A percentile compares a stretch with the other conserved stretches of the same genome.
These are phyloP conservation scores for Dryas drummondii DNA, from an alignment of 306 rosid species.

Conservation along the genomic window DNA sequence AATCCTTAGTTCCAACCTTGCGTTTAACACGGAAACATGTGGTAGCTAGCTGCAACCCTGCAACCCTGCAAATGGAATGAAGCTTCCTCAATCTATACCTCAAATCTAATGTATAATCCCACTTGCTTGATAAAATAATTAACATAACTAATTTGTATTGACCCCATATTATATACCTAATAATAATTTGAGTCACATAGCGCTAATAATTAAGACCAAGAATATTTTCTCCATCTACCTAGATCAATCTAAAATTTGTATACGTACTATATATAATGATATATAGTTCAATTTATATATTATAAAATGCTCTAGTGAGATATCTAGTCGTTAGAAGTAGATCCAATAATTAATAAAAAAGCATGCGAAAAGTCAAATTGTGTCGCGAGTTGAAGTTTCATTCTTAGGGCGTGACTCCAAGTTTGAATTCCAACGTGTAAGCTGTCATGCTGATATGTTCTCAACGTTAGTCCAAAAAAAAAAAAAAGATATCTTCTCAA, in stretches of 20 bases:
- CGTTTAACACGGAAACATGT: conserved; percentile 9
- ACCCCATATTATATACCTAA: not conserved
- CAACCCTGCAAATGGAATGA: conserved; percentile 7
- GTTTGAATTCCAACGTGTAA: conserved; percentile 11
- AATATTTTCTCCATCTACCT: not conserved
- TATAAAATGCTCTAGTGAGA: not conserved
- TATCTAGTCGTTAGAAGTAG: not conserved
- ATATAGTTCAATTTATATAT: too few relatives aligned
- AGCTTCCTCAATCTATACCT: not conserved
- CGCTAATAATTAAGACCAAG: not conserved
- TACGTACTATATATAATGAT: not conserved
- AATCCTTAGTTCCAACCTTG: not conserved
- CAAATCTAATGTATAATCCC: not conserved
- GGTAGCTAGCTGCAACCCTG: not conserved
- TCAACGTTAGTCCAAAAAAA: not conserved
- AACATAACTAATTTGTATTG: not conserved
- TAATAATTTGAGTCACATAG: not conserved
- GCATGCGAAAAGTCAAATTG: not conserved
- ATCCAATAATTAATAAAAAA: not conserved
- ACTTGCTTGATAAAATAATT: conserved; percentile 1
- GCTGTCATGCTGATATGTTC: not conserved
- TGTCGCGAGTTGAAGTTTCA: too few relatives aligned
- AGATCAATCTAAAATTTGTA: not conserved
- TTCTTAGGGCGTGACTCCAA: not conserved
- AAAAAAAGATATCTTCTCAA: too few relatives aligned